Evolutionary conservation across 1,139 yeast genomes (phyloP).

Genomic region (Maudiozyma humilis): DNA sequence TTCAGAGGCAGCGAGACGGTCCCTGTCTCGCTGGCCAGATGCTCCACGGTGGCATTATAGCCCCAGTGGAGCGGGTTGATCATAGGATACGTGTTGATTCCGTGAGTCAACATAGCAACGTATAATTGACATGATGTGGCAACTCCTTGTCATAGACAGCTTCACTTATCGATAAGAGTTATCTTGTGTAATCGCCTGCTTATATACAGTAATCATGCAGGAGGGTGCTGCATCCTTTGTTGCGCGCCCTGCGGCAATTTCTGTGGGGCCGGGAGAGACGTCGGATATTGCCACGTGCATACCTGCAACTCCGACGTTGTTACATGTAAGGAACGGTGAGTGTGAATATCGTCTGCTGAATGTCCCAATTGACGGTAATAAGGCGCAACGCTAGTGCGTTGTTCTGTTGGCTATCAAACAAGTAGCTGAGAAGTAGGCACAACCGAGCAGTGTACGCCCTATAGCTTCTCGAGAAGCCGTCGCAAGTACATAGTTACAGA

Average conservation of each 20-base stretch:
- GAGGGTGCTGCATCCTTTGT: too few species aligned
- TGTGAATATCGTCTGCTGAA: constrained; percentile 28
- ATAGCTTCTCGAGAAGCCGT: too few species aligned
- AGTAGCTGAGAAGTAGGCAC: too few species aligned
- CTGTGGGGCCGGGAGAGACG: neutral
- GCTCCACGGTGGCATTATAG: constrained; percentile 37
- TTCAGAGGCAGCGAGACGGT: constrained; percentile 38
- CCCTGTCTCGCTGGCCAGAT: constrained; percentile 28
- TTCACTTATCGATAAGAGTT: too few species aligned
- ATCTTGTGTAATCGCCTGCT: neutral
- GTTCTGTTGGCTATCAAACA: constrained; percentile 45
- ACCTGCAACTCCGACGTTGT: neutral
- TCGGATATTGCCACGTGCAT: neutral
- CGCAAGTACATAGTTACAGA: too few species aligned
- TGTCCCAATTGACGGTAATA: constrained; percentile 53
- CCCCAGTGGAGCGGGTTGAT: constrained; percentile 34
- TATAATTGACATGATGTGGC: too few species aligned
- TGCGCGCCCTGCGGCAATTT: neutral
- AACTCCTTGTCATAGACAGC: too few species aligned
- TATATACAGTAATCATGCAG: too few species aligned
- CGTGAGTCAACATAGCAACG: constrained; percentile 5
- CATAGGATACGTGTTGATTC: constrained; percentile 19
- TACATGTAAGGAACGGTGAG: neutral
- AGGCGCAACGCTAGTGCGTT: constrained; percentile 54
- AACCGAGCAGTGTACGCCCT: too few species aligned